A percentile compares a stretch with the other conserved stretches of the same genome.
Evolutionary conservation across 257 asterid genomes (phyloP).

Genomic region (Solanum pinnatisectum): DNA sequence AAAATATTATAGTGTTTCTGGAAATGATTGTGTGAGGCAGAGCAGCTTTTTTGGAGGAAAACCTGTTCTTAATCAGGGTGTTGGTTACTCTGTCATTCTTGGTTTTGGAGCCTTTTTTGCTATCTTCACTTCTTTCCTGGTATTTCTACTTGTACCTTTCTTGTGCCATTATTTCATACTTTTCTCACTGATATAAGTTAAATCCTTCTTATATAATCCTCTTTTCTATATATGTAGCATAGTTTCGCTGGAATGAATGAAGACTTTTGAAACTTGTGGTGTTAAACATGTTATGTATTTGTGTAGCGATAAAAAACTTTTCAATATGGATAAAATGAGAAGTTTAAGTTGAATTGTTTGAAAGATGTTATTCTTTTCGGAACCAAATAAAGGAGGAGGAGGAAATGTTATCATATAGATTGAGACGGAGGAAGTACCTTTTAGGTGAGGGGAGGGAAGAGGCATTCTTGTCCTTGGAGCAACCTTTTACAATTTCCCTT

Average conservation of each 20-base stretch:
- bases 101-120: constrained; percentile 95
- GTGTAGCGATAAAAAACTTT: not conserved
- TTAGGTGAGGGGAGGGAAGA: not conserved
- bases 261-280: not conserved
- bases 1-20: constrained; percentile 39
- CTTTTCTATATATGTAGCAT: not conserved
- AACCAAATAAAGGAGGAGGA: too few species aligned
- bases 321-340: not conserved
- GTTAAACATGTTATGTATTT: not conserved
- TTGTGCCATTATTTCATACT: not conserved
- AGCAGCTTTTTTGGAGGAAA: constrained; percentile 75
- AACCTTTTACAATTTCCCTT: not conserved
- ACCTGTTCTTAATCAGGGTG: constrained; percentile 68
- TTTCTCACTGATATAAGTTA: not conserved
- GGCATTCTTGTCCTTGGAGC: not conserved
- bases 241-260: not conserved
- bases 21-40: constrained; percentile 54
- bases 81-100: constrained; percentile 84
- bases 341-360: not conserved
- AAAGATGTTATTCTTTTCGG: not conserved
- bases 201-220: not conserved
- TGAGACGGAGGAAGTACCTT: not conserved
- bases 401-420: not conserved
- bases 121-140: constrained; percentile 77
- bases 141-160: constrained; percentile 4